These are phyloP conservation scores for Wallacemonas rigidus DNA, from an alignment of 208 protist species.

Conservation along the genomic window DNA sequence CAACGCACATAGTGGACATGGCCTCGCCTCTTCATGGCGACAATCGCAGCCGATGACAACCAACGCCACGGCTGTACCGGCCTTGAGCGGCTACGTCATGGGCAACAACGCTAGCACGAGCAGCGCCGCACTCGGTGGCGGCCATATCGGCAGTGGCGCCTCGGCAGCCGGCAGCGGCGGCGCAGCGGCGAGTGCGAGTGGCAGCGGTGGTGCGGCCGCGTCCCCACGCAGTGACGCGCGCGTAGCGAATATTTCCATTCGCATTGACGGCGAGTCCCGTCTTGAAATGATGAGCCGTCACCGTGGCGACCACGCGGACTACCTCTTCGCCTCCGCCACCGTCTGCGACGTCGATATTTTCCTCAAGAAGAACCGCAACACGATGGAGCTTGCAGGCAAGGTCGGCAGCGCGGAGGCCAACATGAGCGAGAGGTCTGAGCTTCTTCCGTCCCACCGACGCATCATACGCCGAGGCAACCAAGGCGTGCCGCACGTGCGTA, in stretches of 20 bases:
- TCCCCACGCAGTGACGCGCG: conserved; percentile 31
- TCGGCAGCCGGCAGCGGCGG: background rate
- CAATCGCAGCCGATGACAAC: too few relatives aligned
- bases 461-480: conserved; percentile 36
- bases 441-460: conserved; percentile 40
- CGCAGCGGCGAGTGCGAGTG: background rate
- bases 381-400: conserved; percentile 60
- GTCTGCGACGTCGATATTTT: conserved; percentile 48
- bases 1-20: too few relatives aligned
- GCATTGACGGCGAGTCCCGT: conserved; percentile 47
- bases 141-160: background rate
- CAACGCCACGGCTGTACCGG: background rate
- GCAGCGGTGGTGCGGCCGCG: conserved; percentile 12
- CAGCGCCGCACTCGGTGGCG: background rate
- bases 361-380: conserved; percentile 72
- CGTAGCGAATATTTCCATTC: conserved; percentile 63
- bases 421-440: conserved; percentile 44
- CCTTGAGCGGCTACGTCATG: conserved; percentile 4
- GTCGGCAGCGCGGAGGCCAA: conserved; percentile 42
- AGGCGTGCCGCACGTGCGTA: conserved; percentile 6
- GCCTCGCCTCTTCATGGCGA: too few relatives aligned
- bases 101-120: background rate
- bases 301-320: conserved; percentile 40
- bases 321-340: conserved; percentile 47
- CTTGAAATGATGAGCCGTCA: conserved; percentile 68